Evolutionary conservation across 1,139 yeast genomes (phyloP).

Genomic region (Chernovozyma aurita): DNA sequence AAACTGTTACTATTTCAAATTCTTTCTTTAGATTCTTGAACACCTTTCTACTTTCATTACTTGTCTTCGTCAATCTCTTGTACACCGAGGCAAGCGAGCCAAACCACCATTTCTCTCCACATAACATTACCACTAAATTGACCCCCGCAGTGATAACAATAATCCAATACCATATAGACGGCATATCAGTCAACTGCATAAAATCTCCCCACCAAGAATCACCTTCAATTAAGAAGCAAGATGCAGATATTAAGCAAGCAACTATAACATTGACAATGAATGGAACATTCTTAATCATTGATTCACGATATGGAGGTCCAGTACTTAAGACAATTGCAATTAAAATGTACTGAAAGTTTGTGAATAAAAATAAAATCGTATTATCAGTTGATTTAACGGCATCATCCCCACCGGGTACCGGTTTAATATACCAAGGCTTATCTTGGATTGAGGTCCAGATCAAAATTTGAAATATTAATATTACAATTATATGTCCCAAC

Average conservation of each 20-base stretch:
- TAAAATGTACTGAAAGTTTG: constrained; percentile 86
- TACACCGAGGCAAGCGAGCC: constrained; percentile 23
- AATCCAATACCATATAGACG: constrained; percentile 45
- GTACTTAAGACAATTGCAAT: constrained; percentile 78
- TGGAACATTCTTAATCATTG: constrained; percentile 63
- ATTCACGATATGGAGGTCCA: constrained; percentile 94
- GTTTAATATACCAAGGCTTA: constrained; percentile 74
- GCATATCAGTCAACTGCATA: constrained; percentile 70
- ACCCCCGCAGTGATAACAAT: constrained; percentile 43
- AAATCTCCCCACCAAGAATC: constrained; percentile 55
- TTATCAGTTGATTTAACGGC: constrained; percentile 86
- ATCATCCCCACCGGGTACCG: constrained; percentile 81
- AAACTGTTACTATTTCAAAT: constrained; percentile 1
- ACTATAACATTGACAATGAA: constrained; percentile 58
- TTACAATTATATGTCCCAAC: constrained; percentile 61
- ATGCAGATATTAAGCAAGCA: constrained; percentile 45
- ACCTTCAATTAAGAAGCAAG: constrained; percentile 47
- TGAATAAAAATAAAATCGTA: constrained; percentile 71
- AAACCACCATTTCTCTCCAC: constrained; percentile 39
- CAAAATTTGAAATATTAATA: constrained; percentile 59
- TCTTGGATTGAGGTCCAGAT: constrained; percentile 60
- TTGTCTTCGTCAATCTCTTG: constrained; percentile 21
- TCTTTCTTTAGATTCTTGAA: constrained; percentile 31
- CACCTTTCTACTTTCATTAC: constrained; percentile 31
- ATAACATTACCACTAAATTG: constrained; percentile 48